These are phyloP conservation scores for Diutina rugosa DNA, from an alignment of 1,139 yeast genomes.

Conservation along the genomic window DNA sequence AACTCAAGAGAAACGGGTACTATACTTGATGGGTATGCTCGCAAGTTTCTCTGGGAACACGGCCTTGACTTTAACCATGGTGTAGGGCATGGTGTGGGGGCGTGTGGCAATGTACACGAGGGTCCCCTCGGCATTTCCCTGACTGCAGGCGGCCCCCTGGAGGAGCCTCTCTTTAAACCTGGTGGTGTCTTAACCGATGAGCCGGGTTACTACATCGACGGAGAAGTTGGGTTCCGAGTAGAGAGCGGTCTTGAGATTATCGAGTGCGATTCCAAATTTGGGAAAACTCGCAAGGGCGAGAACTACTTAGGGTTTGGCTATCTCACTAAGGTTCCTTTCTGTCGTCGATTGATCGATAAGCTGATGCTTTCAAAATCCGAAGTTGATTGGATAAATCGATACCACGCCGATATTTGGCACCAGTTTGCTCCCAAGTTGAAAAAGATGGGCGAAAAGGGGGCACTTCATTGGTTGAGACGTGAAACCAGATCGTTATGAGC, in stretches of 20 bases:
- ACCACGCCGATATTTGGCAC: constrained; percentile 23
- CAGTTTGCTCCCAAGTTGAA: constrained; percentile 22
- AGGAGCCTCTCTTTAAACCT: constrained; percentile 19
- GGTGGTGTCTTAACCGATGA: constrained; percentile 43
- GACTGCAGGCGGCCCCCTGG: constrained; percentile 22
- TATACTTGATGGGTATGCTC: constrained; percentile 74
- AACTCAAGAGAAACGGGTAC: constrained; percentile 61
- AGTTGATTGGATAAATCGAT: constrained; percentile 38
- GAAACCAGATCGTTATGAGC: constrained; percentile 11
- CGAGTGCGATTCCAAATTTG: constrained; percentile 17
- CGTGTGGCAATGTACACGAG: constrained; percentile 88
- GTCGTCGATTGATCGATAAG: constrained; percentile 31
- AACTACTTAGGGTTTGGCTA: constrained; percentile 32
- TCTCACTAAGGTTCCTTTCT: constrained; percentile 42
- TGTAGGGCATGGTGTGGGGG: constrained; percentile 96
- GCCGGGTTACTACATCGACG: constrained; percentile 44
- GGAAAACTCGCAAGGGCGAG: constrained; percentile 22
- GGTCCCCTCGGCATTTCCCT: constrained; percentile 48
- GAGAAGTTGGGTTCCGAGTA: constrained; percentile 37
- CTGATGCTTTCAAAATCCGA: constrained; percentile 24
- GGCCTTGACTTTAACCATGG: constrained; percentile 94
- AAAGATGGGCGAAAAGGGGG: constrained; percentile 25
- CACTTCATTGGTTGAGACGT: constrained; percentile 32
- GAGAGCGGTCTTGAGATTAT: constrained; percentile 40
- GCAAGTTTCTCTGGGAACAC: constrained; percentile 75